Base-by-base conservation (phyloP, 345 rosid species). In the Jatropha curcas region DNA sequence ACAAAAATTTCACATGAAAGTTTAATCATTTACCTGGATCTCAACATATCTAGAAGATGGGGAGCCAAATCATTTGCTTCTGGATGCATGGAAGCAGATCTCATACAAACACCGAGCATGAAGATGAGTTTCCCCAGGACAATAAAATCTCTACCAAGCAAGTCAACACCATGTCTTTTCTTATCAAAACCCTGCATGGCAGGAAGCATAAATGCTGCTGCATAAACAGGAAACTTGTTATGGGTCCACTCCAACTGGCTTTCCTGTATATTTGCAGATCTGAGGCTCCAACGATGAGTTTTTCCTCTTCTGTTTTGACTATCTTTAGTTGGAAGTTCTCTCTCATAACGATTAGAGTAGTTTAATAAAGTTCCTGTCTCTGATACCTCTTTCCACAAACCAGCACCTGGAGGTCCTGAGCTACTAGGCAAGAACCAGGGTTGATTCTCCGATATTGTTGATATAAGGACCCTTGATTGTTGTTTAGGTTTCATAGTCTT, bases 191-290 rank as follows among this genome's bases (percentile, higher is more conserved):
- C 94, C 85, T 86, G 86, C 99, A 95, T 95, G 71, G 89, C 92
- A 79, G 99, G 99, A 80, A 95, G 98, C 98, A 95, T 92, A 86
- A 92, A 92, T 17, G 99, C 93, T 37, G 96, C 98, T 30, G 96
- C 96, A 67, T 89, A 92, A 50, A 87, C 51, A 64, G 96, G 99
- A 72, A 95, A 95, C 64, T 79, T 91, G 68, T 95, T 95, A 37
- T 87, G 92, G 53, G 90, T 80, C 86, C 84, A 80, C 55, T 88
- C 94, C 45, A 71, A 70, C 73, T 80, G 85, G 75, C 61, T 78
- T 74, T 83, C 84, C 68, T 68, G 87, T 43, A 61, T 66, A 73
- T 72, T 84, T 75, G 78, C 65, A 37, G 90, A 85, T 80, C 76
- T 85, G n/a, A 81, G 72, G 84, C 92, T 77, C 99, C 98, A 92